A percentile compares a stretch with the other conserved stretches of the same genome.
These are phyloP conservation scores for Polygonum aviculare DNA, from an alignment of 148 eudicot species.

Conservation along the genomic window DNA sequence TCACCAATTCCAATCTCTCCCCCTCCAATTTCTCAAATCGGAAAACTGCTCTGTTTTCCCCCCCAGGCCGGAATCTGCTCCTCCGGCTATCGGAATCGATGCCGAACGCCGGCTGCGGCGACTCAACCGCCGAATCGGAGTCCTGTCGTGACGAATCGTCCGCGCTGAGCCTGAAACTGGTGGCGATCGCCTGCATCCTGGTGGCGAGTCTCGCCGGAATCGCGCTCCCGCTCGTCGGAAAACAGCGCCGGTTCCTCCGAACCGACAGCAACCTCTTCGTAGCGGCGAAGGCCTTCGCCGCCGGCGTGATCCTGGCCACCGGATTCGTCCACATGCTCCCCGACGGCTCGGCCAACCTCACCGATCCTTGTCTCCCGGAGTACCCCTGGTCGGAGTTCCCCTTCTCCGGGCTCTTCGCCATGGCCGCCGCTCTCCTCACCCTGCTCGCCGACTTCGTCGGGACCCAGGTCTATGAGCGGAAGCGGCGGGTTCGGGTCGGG, in stretches of 20 bases:
- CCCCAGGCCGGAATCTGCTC: background rate
- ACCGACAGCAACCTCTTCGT: constrained; percentile 36
- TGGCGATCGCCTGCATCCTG: constrained; percentile 31
- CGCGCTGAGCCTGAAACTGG: constrained; percentile 25
- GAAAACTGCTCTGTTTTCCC: background rate
- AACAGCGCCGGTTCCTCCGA: constrained; percentile 25
- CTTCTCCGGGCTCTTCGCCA: constrained; percentile 65
- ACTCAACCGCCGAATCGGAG: constrained; percentile 10
- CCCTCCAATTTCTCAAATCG: background rate
- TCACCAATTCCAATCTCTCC: background rate
- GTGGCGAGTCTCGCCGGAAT: constrained; percentile 32
- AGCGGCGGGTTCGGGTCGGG: constrained; percentile 26
- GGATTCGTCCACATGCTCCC: constrained; percentile 94
- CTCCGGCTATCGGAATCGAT: background rate
- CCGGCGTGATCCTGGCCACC: constrained; percentile 44
- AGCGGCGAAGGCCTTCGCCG: constrained; percentile 43
- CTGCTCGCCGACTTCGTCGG: constrained; percentile 68
- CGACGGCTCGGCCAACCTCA: constrained; percentile 52
- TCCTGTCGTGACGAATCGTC: constrained; percentile 31
- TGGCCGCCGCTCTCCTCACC: constrained; percentile 72
- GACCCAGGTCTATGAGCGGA: constrained; percentile 72
- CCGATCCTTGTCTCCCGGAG: constrained; percentile 53
- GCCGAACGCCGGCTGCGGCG: background rate
- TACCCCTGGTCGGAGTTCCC: constrained; percentile 80
- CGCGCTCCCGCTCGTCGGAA: constrained; percentile 32